Evolutionary conservation across 83 land plant species (phyloP).

Genomic region (Larix sibirica): DNA sequence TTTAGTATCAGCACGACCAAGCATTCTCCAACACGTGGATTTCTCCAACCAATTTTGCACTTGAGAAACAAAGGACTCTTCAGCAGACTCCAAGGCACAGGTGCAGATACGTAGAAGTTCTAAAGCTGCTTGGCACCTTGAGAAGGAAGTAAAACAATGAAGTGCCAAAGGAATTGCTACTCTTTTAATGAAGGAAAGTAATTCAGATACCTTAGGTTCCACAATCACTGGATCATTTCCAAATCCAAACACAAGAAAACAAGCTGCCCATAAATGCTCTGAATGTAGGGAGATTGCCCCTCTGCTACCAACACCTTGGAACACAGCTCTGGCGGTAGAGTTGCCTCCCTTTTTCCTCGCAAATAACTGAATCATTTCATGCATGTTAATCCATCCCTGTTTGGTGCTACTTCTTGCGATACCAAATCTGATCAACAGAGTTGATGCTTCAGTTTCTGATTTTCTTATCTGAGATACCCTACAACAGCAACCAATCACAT

Average conservation of each 20-base stretch:
- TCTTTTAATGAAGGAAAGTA: slow-evolving; percentile 55
- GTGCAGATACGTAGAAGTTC: too few relatives aligned
- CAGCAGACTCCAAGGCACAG: too few relatives aligned
- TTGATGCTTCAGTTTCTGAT: slow-evolving; percentile 68
- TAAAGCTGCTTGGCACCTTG: too few relatives aligned
- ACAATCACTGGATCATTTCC: slow-evolving; percentile 61
- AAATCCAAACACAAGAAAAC: slow-evolving; percentile 71
- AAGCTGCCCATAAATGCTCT: slow-evolving; percentile 89
- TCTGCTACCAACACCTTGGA: slow-evolving; percentile 51
- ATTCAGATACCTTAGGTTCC: slow-evolving; percentile 65
- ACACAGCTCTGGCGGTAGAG: slow-evolving; percentile 59
- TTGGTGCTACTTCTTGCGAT: slow-evolving; percentile 58
- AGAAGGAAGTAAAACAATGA: slow-evolving; percentile 56
- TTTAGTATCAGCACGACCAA: too few relatives aligned
- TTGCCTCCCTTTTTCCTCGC: slow-evolving; percentile 58
- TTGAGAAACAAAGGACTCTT: too few relatives aligned
- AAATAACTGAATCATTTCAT: slow-evolving; percentile 69
- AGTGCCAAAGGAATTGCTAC: slow-evolving; percentile 79
- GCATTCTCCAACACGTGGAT: too few relatives aligned
- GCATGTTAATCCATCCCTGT: slow-evolving; percentile 54
- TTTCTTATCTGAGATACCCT: slow-evolving; percentile 40
- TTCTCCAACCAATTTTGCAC: too few relatives aligned
- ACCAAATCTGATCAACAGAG: slow-evolving; percentile 60
- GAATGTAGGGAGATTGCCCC: slow-evolving; percentile 45
- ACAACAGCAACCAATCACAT: slow-evolving; percentile 43